Evolutionary conservation across 2,329 filamentous ascomycete genomes (phyloP).

Genomic region (Nemania diffusa): DNA sequence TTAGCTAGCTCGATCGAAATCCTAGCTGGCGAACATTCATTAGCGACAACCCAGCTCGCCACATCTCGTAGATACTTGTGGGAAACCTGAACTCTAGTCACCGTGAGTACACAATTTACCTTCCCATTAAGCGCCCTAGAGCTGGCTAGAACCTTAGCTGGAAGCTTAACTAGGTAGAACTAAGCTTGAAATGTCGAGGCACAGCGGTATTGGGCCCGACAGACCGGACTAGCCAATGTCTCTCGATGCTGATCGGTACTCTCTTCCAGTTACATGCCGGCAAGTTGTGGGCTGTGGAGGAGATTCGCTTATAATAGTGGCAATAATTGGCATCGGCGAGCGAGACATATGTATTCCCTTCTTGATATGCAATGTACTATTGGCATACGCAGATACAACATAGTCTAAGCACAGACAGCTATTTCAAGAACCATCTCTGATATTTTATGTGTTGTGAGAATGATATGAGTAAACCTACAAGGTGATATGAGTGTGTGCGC

Average conservation of each 20-base stretch:
- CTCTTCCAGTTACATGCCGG: slow-evolving; percentile 2
- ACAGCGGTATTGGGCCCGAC: slow-evolving; percentile 8
- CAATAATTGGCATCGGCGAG: slow-evolving; percentile 5
- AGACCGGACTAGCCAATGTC: slow-evolving; percentile 14
- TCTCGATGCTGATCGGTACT: slow-evolving; percentile 9
- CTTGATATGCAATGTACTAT: background rate
- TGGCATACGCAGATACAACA: slow-evolving; percentile 7
- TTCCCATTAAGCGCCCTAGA: background rate
- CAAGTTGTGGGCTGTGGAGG: background rate
- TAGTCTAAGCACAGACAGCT: background rate
- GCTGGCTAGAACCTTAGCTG: background rate
- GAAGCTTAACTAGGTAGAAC: background rate
- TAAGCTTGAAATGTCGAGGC: slow-evolving; percentile 9
- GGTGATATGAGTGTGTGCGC: background rate
- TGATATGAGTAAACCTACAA: slow-evolving; percentile 1
- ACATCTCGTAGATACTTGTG: slow-evolving; percentile 12
- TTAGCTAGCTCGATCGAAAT: slow-evolving; percentile 9
- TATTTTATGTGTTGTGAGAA: background rate
- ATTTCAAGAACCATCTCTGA: slow-evolving; percentile 5
- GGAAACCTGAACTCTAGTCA: background rate
- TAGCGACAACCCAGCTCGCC: slow-evolving; percentile 5
- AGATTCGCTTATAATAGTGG: slow-evolving; percentile 6
- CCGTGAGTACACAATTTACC: slow-evolving; percentile 1
- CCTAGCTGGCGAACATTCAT: background rate
- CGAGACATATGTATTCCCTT: background rate